These are phyloP conservation scores for Calendula officinalis DNA, from an alignment of 129 eudicot species.

Conservation along the genomic window DNA sequence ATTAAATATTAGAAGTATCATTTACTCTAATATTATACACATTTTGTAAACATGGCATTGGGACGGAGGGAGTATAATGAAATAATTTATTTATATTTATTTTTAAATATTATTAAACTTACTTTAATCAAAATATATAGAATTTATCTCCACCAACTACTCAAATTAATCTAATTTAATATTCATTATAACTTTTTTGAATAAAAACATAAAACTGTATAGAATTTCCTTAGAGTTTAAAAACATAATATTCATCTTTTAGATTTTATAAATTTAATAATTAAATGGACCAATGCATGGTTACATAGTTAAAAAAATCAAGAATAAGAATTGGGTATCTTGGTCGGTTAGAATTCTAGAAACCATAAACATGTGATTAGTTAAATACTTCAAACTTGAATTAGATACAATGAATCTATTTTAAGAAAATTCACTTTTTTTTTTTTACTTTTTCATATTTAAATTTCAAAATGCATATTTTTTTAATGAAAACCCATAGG, in stretches of 20 bases:
- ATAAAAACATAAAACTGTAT: too few relatives aligned
- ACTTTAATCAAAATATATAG: too few relatives aligned
- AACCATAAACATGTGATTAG: conserved; percentile 20
- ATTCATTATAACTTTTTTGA: too few relatives aligned
- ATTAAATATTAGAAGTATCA: too few relatives aligned
- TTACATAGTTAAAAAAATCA: not conserved
- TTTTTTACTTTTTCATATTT: not conserved
- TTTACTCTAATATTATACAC: too few relatives aligned
- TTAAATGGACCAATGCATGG: not conserved
- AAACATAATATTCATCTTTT: not conserved
- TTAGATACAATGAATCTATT: conserved; percentile 24
- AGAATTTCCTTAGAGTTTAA: not conserved
- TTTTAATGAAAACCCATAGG: not conserved
- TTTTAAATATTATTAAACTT: too few relatives aligned
- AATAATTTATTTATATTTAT: too few relatives aligned
- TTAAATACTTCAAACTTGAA: conserved; percentile 15
- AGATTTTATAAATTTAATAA: not conserved
- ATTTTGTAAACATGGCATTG: too few relatives aligned
- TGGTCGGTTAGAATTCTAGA: conserved; percentile 16
- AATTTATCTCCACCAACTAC: too few relatives aligned
- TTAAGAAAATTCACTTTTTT: not conserved
- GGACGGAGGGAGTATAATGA: too few relatives aligned
- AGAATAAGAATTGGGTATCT: conserved; percentile 6
- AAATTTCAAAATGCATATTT: conserved; percentile 3
- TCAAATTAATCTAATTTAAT: too few relatives aligned